A percentile compares a stretch with the other conserved stretches of the same genome.
phyloP scores from a whole-genome alignment of 257 asterid genomes.

The Plantago elongata region DNA sequence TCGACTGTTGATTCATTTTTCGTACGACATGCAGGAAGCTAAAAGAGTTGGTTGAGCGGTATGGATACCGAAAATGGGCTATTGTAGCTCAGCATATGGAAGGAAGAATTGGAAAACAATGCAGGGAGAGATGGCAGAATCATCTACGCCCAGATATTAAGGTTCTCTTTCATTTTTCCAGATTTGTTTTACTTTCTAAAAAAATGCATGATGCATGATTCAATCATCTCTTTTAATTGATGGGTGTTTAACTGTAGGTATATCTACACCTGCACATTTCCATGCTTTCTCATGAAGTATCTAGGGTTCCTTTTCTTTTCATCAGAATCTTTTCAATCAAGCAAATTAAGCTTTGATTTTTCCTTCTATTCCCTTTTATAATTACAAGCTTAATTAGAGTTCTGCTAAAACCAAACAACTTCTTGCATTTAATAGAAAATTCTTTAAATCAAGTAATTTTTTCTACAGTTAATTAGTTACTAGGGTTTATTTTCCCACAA shows the following conservation, averaged over 20 bases:
- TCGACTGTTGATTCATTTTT: neutral
- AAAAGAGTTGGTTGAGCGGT: conserved; percentile 34
- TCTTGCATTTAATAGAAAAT: too few species aligned
- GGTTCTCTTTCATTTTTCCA: conserved; percentile 26
- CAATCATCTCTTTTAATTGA: neutral
- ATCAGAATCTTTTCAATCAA: too few species aligned
- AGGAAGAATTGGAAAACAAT: conserved; percentile 78
- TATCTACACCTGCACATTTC: too few species aligned
- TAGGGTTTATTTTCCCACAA: conserved; percentile 16
- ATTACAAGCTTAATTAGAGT: too few species aligned
- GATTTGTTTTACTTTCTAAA: neutral
- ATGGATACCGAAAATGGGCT: conserved; percentile 60
- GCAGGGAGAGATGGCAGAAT: conserved; percentile 81
- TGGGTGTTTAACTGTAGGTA: neutral
- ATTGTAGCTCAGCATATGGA: conserved; percentile 49
- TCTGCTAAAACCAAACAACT: too few species aligned
- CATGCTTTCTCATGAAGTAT: too few species aligned
- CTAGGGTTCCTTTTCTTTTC: too few species aligned
- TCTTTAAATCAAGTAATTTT: too few species aligned
- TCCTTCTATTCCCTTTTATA: too few species aligned
- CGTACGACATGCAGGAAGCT: conserved; percentile 35
- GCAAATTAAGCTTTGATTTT: too few species aligned
- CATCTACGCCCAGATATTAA: conserved; percentile 70
- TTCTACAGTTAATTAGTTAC: neutral
- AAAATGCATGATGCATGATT: neutral